phyloP scores from a whole-genome alignment of 1,284 basidiomycete species.

The Cerrena zonata region DNA sequence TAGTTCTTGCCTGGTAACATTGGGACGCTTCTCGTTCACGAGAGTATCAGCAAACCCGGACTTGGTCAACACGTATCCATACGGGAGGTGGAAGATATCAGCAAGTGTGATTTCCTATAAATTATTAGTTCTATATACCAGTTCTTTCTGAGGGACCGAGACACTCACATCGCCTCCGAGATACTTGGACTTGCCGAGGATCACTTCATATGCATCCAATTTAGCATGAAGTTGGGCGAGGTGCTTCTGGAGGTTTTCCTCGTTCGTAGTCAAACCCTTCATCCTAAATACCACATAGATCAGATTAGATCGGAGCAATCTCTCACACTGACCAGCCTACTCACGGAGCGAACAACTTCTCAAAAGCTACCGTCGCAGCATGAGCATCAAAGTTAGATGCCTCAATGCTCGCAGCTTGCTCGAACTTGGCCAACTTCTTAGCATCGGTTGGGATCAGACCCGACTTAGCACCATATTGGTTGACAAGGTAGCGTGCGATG shows the following conservation, averaged over 20 bases:
- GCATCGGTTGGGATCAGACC: conserved; percentile 26
- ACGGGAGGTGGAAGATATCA: conserved; percentile 50
- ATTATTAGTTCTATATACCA: not conserved
- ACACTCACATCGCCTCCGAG: conserved; percentile 39
- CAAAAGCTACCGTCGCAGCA: conserved; percentile 33
- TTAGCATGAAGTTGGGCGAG: conserved; percentile 28
- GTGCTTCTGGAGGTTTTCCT: conserved; percentile 6
- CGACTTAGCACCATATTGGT: conserved; percentile 35
- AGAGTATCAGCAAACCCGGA: conserved; percentile 16
- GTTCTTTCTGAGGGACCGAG: not conserved
- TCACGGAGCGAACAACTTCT: conserved; percentile 46
- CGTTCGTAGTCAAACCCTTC: conserved; percentile 6
- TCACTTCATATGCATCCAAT: conserved; percentile 40
- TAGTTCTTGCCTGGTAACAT: conserved; percentile 21
- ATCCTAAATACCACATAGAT: conserved; percentile 7
- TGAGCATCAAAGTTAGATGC: conserved; percentile 44
- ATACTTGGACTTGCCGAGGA: conserved; percentile 41
- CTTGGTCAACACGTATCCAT: conserved; percentile 28
- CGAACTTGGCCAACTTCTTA: conserved; percentile 41
- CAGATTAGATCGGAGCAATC: not conserved
- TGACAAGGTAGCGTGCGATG: conserved; percentile 44
- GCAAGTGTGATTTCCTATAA: conserved; percentile 39
- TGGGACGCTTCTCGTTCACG: conserved; percentile 19
- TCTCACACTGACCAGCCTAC: conserved; percentile 9
- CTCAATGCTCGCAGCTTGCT: conserved; percentile 54